Evolutionary conservation across 441 rosid genomes (phyloP).

Genomic region (Caryocar brasiliense): DNA sequence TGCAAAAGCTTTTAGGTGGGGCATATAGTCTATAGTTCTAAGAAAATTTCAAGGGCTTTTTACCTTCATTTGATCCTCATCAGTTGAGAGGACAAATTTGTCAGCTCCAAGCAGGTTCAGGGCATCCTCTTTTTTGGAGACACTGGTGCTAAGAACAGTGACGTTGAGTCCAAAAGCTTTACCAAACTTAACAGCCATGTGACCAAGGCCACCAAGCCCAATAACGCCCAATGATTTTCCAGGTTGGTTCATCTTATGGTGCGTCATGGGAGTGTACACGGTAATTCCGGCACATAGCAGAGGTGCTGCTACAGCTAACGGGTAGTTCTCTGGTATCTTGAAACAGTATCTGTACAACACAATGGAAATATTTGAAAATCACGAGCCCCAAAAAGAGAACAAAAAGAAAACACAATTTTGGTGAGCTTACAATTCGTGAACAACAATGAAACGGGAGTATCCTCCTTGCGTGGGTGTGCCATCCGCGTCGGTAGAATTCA

Average conservation of each 20-base stretch:
- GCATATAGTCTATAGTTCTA: too few relatives aligned
- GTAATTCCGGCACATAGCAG: slow-evolving; percentile 88
- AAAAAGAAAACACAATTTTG: neutral
- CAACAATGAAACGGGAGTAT: slow-evolving; percentile 62
- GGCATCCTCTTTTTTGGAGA: slow-evolving; percentile 76
- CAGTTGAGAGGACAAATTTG: slow-evolving; percentile 61
- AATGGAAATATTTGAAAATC: too few relatives aligned
- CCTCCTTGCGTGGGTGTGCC: slow-evolving; percentile 86
- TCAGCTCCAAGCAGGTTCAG: slow-evolving; percentile 55
- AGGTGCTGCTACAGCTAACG: slow-evolving; percentile 72
- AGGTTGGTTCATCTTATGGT: slow-evolving; percentile 72
- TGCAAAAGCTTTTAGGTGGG: too few relatives aligned
- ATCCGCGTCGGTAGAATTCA: slow-evolving; percentile 57
- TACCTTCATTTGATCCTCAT: slow-evolving; percentile 76
- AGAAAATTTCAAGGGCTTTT: too few relatives aligned
- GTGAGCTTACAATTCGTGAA: slow-evolving; percentile 49
- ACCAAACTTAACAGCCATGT: slow-evolving; percentile 94
- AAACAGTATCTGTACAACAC: slow-evolving; percentile 62
- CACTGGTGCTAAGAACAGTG: slow-evolving; percentile 78
- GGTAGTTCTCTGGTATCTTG: slow-evolving; percentile 55
- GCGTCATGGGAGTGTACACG: slow-evolving; percentile 75
- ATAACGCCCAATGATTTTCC: slow-evolving; percentile 77
- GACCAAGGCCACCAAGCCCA: slow-evolving; percentile 93
- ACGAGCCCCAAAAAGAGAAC: neutral
- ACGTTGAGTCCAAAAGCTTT: slow-evolving; percentile 83